Conservation (phyloP, 352 stramenopile genomes). For the Pythium biforme region DNA sequence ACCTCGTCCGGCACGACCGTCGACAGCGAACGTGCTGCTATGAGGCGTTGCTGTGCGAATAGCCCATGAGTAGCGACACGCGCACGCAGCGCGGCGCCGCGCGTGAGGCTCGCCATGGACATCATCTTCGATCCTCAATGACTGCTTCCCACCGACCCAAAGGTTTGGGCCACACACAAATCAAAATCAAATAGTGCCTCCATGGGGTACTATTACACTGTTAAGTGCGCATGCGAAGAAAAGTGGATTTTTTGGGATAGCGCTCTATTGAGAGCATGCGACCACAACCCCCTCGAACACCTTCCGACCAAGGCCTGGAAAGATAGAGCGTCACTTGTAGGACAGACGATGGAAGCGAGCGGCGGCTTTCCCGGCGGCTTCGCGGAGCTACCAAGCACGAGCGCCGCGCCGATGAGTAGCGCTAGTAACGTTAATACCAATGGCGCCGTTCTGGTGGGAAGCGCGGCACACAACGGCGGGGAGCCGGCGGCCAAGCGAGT, state of each 20-base stretch:
- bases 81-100: not conserved
- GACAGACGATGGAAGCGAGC: conserved; percentile 7
- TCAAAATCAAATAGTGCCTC: too few species aligned
- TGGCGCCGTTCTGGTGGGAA: conserved; percentile 6
- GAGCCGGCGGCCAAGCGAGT: conserved; percentile 33
- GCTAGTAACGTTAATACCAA: conserved; percentile 26
- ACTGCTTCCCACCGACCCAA: too few species aligned
- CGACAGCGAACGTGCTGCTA: conserved; percentile 34
- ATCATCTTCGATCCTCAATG: too few species aligned
- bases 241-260: not conserved
- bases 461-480: not conserved
- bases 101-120: not conserved
- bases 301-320: not conserved
- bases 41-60: not conserved
- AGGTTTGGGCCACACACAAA: too few species aligned
- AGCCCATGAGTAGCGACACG: not conserved
- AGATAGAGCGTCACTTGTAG: not conserved
- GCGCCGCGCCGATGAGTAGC: conserved; percentile 17
- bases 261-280: conserved; percentile 11
- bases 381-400: not conserved
- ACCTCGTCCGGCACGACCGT: conserved; percentile 79
- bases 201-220: not conserved
- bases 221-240: conserved; percentile 12
- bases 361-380: conserved; percentile 18
- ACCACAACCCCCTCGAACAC: not conserved